Conservation (phyloP, 73 alveolate genomes). For the Durusdinium trenchii region DNA sequence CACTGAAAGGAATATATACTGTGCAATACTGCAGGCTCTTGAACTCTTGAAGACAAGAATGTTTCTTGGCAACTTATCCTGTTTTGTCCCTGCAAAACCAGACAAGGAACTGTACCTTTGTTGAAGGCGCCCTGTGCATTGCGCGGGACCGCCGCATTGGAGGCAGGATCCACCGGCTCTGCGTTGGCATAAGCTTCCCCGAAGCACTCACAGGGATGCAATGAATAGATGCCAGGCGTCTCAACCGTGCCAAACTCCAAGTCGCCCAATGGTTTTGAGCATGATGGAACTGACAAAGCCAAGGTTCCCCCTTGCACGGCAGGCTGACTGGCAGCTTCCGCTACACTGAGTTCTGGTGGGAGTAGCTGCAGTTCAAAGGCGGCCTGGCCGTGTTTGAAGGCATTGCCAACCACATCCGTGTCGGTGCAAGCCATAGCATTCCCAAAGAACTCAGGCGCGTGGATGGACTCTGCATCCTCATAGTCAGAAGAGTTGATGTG, state of each 20-base stretch:
- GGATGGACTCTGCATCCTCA: not conserved
- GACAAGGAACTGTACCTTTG: constrained; percentile 9
- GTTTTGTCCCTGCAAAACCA: not conserved
- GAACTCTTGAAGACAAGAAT: not conserved
- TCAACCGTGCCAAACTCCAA: not conserved
- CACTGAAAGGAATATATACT: not conserved
- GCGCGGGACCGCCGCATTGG: constrained; percentile 43
- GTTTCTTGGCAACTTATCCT: no score
- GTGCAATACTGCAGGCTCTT: not conserved
- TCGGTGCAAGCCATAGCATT: not conserved
- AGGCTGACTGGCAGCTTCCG: not conserved
- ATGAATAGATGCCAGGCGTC: not conserved
- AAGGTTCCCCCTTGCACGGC: not conserved
- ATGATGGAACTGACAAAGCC: not conserved
- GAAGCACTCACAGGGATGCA: constrained; percentile 24
- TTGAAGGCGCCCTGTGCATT: not conserved
- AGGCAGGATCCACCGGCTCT: not conserved
- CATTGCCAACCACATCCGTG: not conserved
- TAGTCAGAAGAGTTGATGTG: not conserved
- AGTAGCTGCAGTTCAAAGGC: not conserved
- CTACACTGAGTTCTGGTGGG: not conserved
- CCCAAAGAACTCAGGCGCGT: constrained; percentile 4
- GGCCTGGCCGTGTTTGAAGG: not conserved
- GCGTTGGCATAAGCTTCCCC: constrained; percentile 18
- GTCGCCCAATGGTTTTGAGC: not conserved